Percentiles rank a stretch among this genome's conserved stretches.
Evolutionary conservation across 139 green algal species (phyloP).

Genomic region (Micractinium sp.): DNA sequence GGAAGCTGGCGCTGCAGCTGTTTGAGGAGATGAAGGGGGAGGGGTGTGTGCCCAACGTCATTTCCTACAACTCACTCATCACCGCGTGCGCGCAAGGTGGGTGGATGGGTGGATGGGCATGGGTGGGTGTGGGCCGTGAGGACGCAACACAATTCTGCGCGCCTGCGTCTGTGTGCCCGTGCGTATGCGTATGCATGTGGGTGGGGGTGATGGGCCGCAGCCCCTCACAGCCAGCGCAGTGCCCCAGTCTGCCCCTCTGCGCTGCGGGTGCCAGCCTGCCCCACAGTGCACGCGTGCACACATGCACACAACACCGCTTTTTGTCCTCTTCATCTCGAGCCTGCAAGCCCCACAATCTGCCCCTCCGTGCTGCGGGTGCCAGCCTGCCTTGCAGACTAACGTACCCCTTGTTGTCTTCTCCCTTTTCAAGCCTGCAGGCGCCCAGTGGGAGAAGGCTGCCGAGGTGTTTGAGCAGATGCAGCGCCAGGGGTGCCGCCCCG

Average conservation of each 20-base stretch:
- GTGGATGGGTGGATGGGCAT: background rate
- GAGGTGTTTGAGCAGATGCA: slow-evolving; percentile 89
- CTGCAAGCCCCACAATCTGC: too few species aligned
- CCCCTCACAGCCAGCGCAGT: background rate
- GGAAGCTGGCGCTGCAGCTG: slow-evolving; percentile 44
- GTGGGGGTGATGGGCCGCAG: slow-evolving; percentile 24
- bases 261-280: background rate
- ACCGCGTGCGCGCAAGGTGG: slow-evolving; percentile 42
- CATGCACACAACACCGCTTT: too few species aligned
- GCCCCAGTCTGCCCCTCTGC: too few species aligned
- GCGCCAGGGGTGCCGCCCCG: slow-evolving; percentile 71
- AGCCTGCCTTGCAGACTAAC: background rate
- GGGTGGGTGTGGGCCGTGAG: background rate
- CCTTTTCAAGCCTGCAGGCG: slow-evolving; percentile 26
- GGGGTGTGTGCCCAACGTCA: slow-evolving; percentile 47
- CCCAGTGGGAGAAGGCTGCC: slow-evolving; percentile 76
- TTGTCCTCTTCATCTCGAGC: too few species aligned
- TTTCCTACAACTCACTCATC: slow-evolving; percentile 52
- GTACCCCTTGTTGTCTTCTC: background rate
- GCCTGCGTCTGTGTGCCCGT: background rate
- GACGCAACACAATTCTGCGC: background rate
- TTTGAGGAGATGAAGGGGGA: slow-evolving; percentile 50
- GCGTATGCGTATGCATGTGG: background rate
- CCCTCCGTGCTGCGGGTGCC: too few species aligned
- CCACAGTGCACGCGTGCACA: background rate